These are phyloP conservation scores for Beta lomatogona DNA, from an alignment of 179 eudicot genomes.

Conservation along the genomic window DNA sequence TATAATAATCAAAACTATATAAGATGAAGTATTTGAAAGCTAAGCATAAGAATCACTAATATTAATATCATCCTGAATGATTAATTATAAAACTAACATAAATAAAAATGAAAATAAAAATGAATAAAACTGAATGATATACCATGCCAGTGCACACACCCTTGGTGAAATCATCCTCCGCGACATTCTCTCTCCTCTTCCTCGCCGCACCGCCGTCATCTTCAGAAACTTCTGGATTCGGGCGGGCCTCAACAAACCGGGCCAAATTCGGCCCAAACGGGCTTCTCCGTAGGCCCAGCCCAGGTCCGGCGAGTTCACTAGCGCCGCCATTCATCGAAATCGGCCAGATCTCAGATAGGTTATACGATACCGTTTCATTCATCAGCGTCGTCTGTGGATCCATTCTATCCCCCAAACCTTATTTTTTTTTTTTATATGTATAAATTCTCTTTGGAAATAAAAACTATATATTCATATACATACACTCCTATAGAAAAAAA, in stretches of 20 bases:
- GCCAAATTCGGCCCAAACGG: conserved; percentile 35
- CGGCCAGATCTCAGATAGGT: conserved; percentile 87
- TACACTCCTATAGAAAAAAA: not conserved
- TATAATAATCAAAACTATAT: too few relatives aligned
- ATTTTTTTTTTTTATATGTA: not conserved
- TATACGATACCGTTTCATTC: conserved; percentile 47
- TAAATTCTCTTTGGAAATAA: not conserved
- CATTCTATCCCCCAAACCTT: conserved; percentile 15
- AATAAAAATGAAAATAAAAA: too few relatives aligned
- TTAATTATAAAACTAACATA: not conserved
- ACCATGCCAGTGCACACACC: conserved; percentile 56
- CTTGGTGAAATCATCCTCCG: conserved; percentile 46
- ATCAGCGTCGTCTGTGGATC: conserved; percentile 47
- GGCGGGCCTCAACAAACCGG: conserved; percentile 37
- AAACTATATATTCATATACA: not conserved
- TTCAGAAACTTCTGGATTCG: conserved; percentile 36
- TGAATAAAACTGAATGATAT: not conserved
- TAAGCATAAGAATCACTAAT: not conserved
- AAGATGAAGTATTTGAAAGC: not conserved
- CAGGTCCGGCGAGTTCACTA: conserved; percentile 14
- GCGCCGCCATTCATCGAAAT: conserved; percentile 45
- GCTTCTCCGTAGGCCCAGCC: conserved; percentile 33
- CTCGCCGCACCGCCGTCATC: conserved; percentile 40
- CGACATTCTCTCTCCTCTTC: conserved; percentile 50
- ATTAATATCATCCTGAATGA: not conserved